Percentiles rank a stretch among this genome's conserved stretches.
phyloP scores from a whole-genome alignment of 805 yeast genomes.

The Saccharomycopsis fodiens region DNA sequence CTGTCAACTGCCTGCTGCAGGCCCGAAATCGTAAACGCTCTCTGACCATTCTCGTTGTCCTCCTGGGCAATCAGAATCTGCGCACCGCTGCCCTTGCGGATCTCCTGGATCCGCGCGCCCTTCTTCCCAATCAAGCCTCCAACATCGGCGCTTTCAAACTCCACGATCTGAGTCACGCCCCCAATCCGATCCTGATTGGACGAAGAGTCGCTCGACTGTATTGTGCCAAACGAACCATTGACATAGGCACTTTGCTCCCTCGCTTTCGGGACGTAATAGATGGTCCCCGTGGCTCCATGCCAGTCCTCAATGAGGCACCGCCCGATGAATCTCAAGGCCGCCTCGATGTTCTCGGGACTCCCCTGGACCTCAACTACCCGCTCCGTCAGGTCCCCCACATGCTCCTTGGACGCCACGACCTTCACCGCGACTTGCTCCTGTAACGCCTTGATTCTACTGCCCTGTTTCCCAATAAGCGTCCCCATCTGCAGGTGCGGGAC shows the following conservation, averaged over 20 bases:
- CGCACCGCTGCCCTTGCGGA: constrained; percentile 72
- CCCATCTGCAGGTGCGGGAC: constrained; percentile 86
- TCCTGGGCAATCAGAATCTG: constrained; percentile 69
- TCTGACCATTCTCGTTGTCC: constrained; percentile 52
- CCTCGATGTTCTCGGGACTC: constrained; percentile 51
- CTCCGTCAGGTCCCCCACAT: constrained; percentile 74
- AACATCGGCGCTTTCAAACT: constrained; percentile 73
- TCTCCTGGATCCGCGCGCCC: constrained; percentile 81
- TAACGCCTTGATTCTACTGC: constrained; percentile 69
- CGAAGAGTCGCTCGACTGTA: constrained; percentile 9
- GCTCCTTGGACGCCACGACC: constrained; percentile 83
- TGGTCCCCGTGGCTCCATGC: constrained; percentile 56
- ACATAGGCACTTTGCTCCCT: constrained; percentile 18
- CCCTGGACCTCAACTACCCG: constrained; percentile 87
- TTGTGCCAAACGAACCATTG: constrained; percentile 6
- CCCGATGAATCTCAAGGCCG: constrained; percentile 51
- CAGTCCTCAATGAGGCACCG: constrained; percentile 69
- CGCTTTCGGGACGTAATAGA: constrained; percentile 49
- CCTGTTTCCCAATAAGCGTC: constrained; percentile 78
- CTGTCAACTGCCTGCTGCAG: constrained; percentile 38
- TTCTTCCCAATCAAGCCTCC: constrained; percentile 86
- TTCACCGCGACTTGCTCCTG: constrained; percentile 63
- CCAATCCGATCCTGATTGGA: constrained; percentile 4
- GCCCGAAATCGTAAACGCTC: constrained; percentile 69
- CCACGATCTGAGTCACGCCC: constrained; percentile 34